Conservation (phyloP, 768 basidiomycete genomes). For the Fistulinella prunicolor region DNA sequence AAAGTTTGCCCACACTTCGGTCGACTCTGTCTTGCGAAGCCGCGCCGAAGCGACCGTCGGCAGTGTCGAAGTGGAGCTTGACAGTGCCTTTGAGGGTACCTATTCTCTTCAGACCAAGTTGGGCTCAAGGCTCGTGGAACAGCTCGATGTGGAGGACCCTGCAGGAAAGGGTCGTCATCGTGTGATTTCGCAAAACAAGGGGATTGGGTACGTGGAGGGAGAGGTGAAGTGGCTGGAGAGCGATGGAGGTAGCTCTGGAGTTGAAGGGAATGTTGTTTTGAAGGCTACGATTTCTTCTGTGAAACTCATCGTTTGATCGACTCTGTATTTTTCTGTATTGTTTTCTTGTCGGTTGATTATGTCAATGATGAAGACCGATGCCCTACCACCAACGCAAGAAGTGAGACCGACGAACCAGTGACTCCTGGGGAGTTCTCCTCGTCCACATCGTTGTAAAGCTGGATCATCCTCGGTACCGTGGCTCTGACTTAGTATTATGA, state of each 20-base stretch:
- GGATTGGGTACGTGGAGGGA: conserved; percentile 13
- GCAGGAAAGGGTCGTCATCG: conserved; percentile 35
- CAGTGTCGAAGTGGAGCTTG: conserved; percentile 26
- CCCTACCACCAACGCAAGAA: no score
- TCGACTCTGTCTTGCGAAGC: conserved; percentile 35
- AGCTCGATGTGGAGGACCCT: conserved; percentile 32
- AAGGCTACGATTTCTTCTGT: conserved; percentile 12
- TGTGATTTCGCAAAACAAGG: conserved; percentile 10
- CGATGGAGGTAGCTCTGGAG: conserved; percentile 17
- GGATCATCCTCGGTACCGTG: no score
- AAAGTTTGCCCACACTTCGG: conserved; percentile 30
- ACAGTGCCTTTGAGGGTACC: conserved; percentile 41
- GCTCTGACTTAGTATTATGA: no score
- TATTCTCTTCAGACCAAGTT: conserved; percentile 33
- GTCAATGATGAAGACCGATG: no score
- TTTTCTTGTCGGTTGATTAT: background rate
- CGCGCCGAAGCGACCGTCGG: conserved; percentile 30
- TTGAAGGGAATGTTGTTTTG: conserved; percentile 16
- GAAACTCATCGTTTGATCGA: conserved; percentile 23
- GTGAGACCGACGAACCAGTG: no score
- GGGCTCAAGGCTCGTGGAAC: conserved; percentile 17
- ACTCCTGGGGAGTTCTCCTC: no score
- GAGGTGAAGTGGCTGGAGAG: conserved; percentile 23
- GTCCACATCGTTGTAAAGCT: no score
- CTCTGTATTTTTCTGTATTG: background rate